Evolutionary conservation across 2,329 filamentous ascomycete species (phyloP), one percentile per base, ranked within the genome.

Genomic region (Microcyclosporella mali): DNA sequence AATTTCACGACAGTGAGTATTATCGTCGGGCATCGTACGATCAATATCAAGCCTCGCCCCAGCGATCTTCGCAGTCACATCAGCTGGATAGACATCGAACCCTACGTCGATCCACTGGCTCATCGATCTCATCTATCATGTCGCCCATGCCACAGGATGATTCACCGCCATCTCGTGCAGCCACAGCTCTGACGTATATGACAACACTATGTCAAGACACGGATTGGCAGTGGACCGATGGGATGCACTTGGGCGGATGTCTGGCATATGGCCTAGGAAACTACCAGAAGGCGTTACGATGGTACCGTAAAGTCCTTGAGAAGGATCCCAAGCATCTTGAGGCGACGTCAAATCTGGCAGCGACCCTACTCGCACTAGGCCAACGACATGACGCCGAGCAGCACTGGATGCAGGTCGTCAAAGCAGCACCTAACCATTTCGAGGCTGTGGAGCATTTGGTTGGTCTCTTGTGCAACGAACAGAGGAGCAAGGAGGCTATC

Each of bases 361-460:
- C 90, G 16, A 88, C 90, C 1, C 71, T 95, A 17, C 81, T 95
- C 53, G 88, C 88, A 44, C 75, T 97, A 8, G 82, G 87, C 47
- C 81, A 84, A 46, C 84, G 84, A 45, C 77, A 84, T 36, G 90
- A 97, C 58, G 92, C 92, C 6, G 84, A 95, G 60, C 75, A 81
- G 45, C 78, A 88, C 59, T 98, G 92, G 92, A 72, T 84, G 51
- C 79, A 78, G 47, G 88, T 88, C n/a, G 81, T 97, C 18, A 85
- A 81, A 59, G 70, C 86, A 44, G 82, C 86, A 7, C 92, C 92
- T 0, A 85, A 81, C 59, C 94, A 94, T 66, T 85, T 98, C 44
- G 92, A 98, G 67, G 89, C 92, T 6, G 88, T 92, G 2, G 92
- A 98, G 62, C 89, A 97, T 69, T 75, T 98, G 1, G 85, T 97